Evolutionary conservation across 2,329 filamentous ascomycete species (phyloP).

Genomic region (Acephala macrosclerotiorum): DNA sequence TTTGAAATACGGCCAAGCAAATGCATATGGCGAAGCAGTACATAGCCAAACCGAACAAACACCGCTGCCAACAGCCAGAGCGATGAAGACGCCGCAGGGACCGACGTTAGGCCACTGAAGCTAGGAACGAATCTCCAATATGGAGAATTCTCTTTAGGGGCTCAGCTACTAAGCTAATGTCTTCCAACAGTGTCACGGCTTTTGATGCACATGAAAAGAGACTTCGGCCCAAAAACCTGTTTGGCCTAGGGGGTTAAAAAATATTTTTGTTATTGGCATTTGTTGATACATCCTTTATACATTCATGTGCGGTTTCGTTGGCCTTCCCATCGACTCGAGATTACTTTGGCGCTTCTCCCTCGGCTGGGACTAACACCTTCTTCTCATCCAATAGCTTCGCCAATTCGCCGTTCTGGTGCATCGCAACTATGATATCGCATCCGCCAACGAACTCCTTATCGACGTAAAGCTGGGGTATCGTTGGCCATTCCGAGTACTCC

Average conservation of each 20-base stretch:
- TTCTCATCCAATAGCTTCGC: slow-evolving; percentile 93
- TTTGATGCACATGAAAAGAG: too few relatives aligned
- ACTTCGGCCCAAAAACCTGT: background rate
- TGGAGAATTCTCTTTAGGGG: too few relatives aligned
- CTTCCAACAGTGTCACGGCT: too few relatives aligned
- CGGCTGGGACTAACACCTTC: slow-evolving; percentile 69
- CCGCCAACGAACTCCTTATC: slow-evolving; percentile 96
- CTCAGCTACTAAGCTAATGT: too few relatives aligned
- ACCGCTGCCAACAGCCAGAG: too few relatives aligned
- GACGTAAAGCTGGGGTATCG: slow-evolving; percentile 95
- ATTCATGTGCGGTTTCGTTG: background rate
- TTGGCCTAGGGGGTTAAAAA: too few relatives aligned
- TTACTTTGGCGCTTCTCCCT: slow-evolving; percentile 29
- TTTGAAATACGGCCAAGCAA: too few relatives aligned
- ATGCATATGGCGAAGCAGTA: too few relatives aligned
- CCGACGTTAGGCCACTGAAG: too few relatives aligned
- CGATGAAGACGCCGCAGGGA: too few relatives aligned
- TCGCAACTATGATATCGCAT: slow-evolving; percentile 95
- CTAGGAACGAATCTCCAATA: too few relatives aligned
- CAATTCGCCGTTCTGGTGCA: slow-evolving; percentile 96
- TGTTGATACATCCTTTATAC: slow-evolving; percentile 14
- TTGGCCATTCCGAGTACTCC: slow-evolving; percentile 99
- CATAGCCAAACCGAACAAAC: too few relatives aligned
- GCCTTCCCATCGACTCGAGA: background rate
- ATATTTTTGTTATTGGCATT: background rate